phyloP scores from a whole-genome alignment of 1,284 basidiomycete species.

The Mycena citricolor region DNA sequence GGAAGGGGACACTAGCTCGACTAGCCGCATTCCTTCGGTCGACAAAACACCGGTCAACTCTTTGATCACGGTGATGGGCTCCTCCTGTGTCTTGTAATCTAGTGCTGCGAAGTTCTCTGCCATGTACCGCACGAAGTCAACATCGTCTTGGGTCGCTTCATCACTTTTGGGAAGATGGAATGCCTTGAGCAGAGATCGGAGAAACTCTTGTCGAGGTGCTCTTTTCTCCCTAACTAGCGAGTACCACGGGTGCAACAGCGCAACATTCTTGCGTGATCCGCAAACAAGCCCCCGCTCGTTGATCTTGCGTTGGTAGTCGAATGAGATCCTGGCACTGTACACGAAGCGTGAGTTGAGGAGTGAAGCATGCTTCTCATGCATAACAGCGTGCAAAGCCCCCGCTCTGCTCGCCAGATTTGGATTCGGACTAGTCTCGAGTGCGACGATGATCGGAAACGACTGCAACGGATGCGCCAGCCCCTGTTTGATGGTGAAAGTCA shows the following conservation, averaged over 20 bases:
- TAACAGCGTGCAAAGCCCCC: constrained; percentile 74
- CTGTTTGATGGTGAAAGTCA: constrained; percentile 91
- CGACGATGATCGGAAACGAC: constrained; percentile 91
- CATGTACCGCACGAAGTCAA: constrained; percentile 86
- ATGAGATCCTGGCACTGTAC: constrained; percentile 77
- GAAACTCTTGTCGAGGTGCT: constrained; percentile 79
- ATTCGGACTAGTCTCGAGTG: constrained; percentile 84
- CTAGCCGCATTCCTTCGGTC: constrained; percentile 80
- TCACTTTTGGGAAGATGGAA: constrained; percentile 60
- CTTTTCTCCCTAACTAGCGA: constrained; percentile 87
- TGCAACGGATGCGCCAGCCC: constrained; percentile 93
- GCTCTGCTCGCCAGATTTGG: constrained; percentile 70
- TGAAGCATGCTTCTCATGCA: constrained; percentile 89
- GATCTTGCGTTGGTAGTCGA: constrained; percentile 78
- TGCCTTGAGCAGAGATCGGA: constrained; percentile 78
- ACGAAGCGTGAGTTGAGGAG: constrained; percentile 85
- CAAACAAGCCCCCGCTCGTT: no score
- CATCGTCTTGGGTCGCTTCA: constrained; percentile 61
- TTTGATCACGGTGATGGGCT: constrained; percentile 84
- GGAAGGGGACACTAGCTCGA: constrained; percentile 65
- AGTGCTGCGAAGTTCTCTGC: constrained; percentile 91
- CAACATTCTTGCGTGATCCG: no score
- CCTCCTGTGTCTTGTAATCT: constrained; percentile 94
- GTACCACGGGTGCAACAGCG: constrained; percentile 89
- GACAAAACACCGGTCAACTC: constrained; percentile 81